Base-by-base conservation (phyloP, 345 rosid genomes). In the Ceriops tagal region DNA sequence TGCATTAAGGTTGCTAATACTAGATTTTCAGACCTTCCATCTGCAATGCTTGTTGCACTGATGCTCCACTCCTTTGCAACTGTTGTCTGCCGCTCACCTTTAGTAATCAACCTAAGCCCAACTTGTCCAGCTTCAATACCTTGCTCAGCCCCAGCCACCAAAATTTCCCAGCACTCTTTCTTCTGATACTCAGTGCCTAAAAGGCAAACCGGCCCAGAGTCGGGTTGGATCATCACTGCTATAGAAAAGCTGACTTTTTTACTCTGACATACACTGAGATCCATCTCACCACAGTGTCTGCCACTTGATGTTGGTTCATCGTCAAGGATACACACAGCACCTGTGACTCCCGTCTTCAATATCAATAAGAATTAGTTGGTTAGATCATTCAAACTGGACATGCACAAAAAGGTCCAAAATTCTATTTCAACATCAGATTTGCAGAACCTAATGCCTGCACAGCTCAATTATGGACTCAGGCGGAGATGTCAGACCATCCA, bases 51-150 rank as follows among this genome's bases (percentile, higher is more conserved):
- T 49, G 98, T 86, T n/a, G 92, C 99, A 79, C 99, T 84, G 62
- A 96, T 87, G 85, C 93, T 89, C 99, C 99, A 92, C 76, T 96
- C 99, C 83, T 89, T 92, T 22, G 88, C 84, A 58, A 89, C 87
- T 37, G 96, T 88, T 60, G 96, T 83, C 81, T 92, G 98, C 76
- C 90, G 83, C 71, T 90, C 99, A 62, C 98, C 96, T 80, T 92
- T 96, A 64, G 96, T 86, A 53, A 96, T 90, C 83, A 89, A 83
- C 66, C 97, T 84, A 73, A 96, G 90, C 72, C 98, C 98, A 71
- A 96, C 98, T 79, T 92, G 99, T 71, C 99, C 99, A 75, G 99
- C 99, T 79, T 96, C 99, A 66, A 96, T 85, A 75, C 99, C 99
- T 90, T 96, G 99, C 78, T 96, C 99, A 34, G 98, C 87, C 74